A percentile compares a stretch with the other conserved stretches of the same genome.
Conservation (phyloP, 148 eudicot species). For the Chenopodium berlandieri region DNA sequence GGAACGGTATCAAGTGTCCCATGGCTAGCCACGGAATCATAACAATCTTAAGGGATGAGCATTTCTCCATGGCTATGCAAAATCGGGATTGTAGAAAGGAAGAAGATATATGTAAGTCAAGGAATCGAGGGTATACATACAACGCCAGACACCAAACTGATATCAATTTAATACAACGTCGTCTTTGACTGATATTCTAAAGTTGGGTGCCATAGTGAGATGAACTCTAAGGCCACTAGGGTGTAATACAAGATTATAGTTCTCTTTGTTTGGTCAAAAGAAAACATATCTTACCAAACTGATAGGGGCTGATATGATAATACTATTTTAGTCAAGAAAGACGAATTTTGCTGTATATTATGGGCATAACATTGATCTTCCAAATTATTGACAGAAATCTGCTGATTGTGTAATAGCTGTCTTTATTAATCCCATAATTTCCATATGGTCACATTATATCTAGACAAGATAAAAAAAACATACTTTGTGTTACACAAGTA, state of each 20-base stretch:
- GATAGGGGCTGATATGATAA: background rate
- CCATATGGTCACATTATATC: background rate
- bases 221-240: too few relatives aligned
- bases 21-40: slow-evolving; percentile 83
- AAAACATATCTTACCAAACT: background rate
- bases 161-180: too few relatives aligned
- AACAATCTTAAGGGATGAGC: slow-evolving; percentile 44
- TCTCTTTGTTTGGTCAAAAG: background rate
- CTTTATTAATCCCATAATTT: too few relatives aligned
- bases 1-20: slow-evolving; percentile 66
- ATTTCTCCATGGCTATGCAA: slow-evolving; percentile 8
- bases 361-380: background rate
- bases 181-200: background rate
- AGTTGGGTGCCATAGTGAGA: background rate
- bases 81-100: background rate
- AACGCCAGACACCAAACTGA: too few relatives aligned
- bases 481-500: background rate
- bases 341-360: background rate
- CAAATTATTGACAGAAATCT: background rate
- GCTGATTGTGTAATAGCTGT: background rate
- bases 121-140: background rate
- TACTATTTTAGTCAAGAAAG: background rate
- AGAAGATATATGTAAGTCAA: background rate
- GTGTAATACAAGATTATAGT: background rate
- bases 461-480: background rate